Evolutionary conservation across 2,329 filamentous ascomycete genomes (phyloP), one percentile per base, ranked within the genome.

Genomic region (Pyrenophora seminiperda): DNA sequence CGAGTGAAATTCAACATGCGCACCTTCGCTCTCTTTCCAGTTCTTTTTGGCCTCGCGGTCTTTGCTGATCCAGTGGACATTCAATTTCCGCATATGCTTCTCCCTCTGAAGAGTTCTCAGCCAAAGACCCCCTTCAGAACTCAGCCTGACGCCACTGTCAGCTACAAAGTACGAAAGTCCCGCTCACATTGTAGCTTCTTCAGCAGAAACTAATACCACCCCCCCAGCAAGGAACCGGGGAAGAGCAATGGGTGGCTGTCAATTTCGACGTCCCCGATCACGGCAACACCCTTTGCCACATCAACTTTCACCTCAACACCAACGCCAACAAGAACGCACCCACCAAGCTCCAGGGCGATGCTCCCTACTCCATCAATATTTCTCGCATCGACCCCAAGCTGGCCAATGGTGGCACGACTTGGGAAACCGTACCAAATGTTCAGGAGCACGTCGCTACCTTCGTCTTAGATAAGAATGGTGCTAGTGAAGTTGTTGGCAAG

Each of bases 61-160:
- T 13, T 56, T 27, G 56, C 60, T 17, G 31, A 40, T 3, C 56
- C 66, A 20, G 19, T 64, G 34, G 42, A 44, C 24, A 53, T 56
- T 7, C 46, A 68, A 19, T 71, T 68, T 10, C 69, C 69, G 3
- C 65, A 68, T 33, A 65, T 73, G 37, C 65, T 74, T 33, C 52
- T 73, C n/a, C 71, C 70, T 1, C 47, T 73, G 31, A 59, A 62
- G 19, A 47, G 57, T 17, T 41, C 48, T 11, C 27, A 41, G 1
- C 65, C 70, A 13, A 40, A 64, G 38, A 53, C 36, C 2, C 42
- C 61, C 2, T 63, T 58, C 18, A 54, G 53, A 15, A 74, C 70
- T 3, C 54, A 66, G 15, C 54, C 50, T 11, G 50, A 47, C 7
- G 67, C 59, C 32, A 41, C 53, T 3, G 53, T 72, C 41, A 56